Base-by-base conservation (phyloP, 2,329 filamentous ascomycete species). In the Rhynchosporium secalis region DNA sequence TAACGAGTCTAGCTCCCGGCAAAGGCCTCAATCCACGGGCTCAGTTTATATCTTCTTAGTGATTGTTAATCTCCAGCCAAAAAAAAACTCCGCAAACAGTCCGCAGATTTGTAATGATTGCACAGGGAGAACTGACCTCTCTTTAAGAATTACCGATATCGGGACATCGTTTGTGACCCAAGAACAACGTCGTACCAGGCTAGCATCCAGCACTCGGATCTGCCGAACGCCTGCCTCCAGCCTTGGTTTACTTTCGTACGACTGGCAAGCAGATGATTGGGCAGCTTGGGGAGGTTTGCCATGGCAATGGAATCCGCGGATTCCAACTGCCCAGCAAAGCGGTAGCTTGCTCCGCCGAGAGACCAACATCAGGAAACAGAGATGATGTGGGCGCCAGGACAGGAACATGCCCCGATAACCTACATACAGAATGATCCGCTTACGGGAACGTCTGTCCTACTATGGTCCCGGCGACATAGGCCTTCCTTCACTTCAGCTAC, bases 341-440 rank as follows among this genome's bases (percentile, higher is more conserved):
- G n/a, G 51, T 54, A 52, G 49, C n/a, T 40, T n/a, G 10, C 51
- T 54, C 33, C 33, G n/a, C 51, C 51, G 51, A 54, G 20, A 10
- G 40, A 33, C 40, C 13, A 20, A n/a, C 51, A 26, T 54, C n/a
- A 20, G 15, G 49, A 52, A 31, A 26, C 51, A 54, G 49, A 40
- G 13, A 46, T 20, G 43, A 26, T 26, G 43, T 46, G 7, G 28
- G 15, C 31, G 33, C 51, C 51, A 33, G 51, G 51, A 54, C 51
- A 54, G n/a, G 51, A 36, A 54, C 36, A 29, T 9, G 38, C 40
- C 51, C 51, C 51, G 51, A 40, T 38, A 26, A 33, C 12, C 15
- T 15, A 15, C 36, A 13, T 15, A 15, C 36, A 13, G 33, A 20
- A 41, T 52, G 49, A 15, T 52, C 33, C 33, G 33, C 49, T 52